phyloP scores from a whole-genome alignment of 116 monocot genomes.

The Iris pallida region DNA sequence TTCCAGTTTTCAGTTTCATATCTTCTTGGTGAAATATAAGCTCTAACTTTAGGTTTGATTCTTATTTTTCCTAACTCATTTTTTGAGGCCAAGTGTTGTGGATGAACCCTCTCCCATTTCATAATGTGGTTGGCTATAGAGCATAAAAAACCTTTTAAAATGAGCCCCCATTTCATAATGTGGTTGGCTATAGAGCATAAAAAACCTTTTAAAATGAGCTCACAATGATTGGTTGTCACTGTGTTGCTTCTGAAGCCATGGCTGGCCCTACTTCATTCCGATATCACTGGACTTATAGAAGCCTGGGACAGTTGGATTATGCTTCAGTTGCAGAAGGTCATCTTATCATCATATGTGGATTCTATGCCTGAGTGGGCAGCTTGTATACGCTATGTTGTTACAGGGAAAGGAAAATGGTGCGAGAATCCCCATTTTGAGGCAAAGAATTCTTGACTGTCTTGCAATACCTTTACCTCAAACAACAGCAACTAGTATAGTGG shows the following conservation, averaged over 20 bases:
- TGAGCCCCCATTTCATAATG: too few relatives aligned
- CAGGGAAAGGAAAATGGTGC: conserved; percentile 78
- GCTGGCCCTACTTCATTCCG: conserved; percentile 84
- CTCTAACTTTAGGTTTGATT: too few relatives aligned
- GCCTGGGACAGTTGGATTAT: conserved; percentile 65
- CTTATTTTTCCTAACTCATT: too few relatives aligned
- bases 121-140: too few relatives aligned
- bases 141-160: too few relatives aligned
- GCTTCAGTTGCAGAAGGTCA: conserved; percentile 47
- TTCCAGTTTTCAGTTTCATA: too few relatives aligned
- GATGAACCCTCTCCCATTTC: too few relatives aligned
- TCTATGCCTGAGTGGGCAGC: conserved; percentile 82
- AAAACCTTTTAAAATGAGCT: too few relatives aligned
- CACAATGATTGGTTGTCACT: too few relatives aligned
- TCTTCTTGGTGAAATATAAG: too few relatives aligned
- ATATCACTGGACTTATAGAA: conserved; percentile 39
- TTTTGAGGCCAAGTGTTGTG: too few relatives aligned
- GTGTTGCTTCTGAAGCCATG: conserved; percentile 72
- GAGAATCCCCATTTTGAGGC: conserved; percentile 45
- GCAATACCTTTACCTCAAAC: conserved; percentile 36
- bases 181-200: too few relatives aligned
- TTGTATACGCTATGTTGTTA: conserved; percentile 78
- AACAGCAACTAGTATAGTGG: conserved; percentile 47
- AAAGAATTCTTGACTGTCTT: conserved; percentile 60
- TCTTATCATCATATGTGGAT: conserved; percentile 53